These are phyloP conservation scores for Hypoxylon sp. DNA, from an alignment of 2,329 filamentous ascomycete species.

Conservation along the genomic window DNA sequence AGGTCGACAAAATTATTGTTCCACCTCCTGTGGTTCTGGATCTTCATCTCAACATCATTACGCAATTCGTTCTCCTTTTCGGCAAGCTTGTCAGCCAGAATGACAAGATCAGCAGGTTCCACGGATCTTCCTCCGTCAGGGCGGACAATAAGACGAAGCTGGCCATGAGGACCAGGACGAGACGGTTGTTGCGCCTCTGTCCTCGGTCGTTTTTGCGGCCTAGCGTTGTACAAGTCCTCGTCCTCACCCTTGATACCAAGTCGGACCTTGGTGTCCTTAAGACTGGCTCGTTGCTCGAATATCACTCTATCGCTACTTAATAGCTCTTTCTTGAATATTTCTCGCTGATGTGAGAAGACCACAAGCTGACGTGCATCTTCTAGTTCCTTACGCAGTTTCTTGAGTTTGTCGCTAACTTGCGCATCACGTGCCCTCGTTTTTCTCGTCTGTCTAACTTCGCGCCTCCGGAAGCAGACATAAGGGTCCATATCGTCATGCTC, in stretches of 20 bases:
- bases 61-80: conserved; percentile 88
- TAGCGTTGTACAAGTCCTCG: conserved; percentile 93
- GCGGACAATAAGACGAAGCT: conserved; percentile 78
- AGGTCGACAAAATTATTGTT: conserved; percentile 91
- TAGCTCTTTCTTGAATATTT: conserved; percentile 83
- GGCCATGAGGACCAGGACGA: conserved; percentile 71
- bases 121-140: conserved; percentile 78
- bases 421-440: conserved; percentile 96
- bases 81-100: conserved; percentile 81
- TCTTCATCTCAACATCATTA: conserved; percentile 86
- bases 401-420: conserved; percentile 94
- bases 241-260: conserved; percentile 93
- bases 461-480: conserved; percentile 96
- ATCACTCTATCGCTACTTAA: conserved; percentile 81
- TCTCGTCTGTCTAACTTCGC: conserved; percentile 92
- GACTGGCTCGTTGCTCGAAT: conserved; percentile 84
- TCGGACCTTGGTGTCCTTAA: conserved; percentile 91
- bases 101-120: conserved; percentile 81
- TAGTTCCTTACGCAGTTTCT: conserved; percentile 89
- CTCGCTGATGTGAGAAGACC: conserved; percentile 82
- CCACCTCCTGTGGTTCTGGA: conserved; percentile 91
- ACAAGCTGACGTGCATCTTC: conserved; percentile 90
- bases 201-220: conserved; percentile 76
- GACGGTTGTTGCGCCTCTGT: conserved; percentile 74
- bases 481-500: conserved; percentile 97